Base-by-base conservation (phyloP, 108 stramenopile species). In the Skeletonema potamos region DNA sequence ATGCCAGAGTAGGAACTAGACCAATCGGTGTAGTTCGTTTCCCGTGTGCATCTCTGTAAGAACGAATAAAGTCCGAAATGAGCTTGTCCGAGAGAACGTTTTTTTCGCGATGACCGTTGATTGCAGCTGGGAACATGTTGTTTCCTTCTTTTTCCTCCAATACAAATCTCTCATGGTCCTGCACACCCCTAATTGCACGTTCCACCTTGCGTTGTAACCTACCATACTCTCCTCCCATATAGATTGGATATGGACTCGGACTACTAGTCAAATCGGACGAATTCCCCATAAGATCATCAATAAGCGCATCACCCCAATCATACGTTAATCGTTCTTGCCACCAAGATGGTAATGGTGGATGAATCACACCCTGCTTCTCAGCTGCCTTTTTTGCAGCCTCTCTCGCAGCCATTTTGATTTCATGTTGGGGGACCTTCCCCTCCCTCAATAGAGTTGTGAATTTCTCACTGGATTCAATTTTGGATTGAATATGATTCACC, bases 211-310 rank as follows among this genome's bases (percentile, higher is more conserved):
- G 72, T 67, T 69, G 78, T 29, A 86, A 88, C 60, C 79, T 72
- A 5, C 72, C 65, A 51, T 86, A 78, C 44, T 77, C 55, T 36
- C 84, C 60, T 32, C 91, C 93, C 73, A 91, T 76, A 70, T 85
- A 89, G 10, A 74, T 36, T 5, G 93, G 93, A 69, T 76, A 80
- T 26, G 91, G 91, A 54, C 84, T 90, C 11, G 87, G 85, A 59
- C 61, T 74, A 48, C 82, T 86, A 29, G 92, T 89, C 66, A 89
- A 79, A 66, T 87, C 64, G 0, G 79, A 27, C 9, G 90, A 86
- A 62, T 91, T 91, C 4, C 89, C 91, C 79, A 94, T 84, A 13
- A 94, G 59, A 78, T 90, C 88, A 67, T 94, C 93, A 34, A 94
- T 27, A 2, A 91, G 27, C 17, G 91, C 93, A 78, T 94, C 86